Base-by-base conservation (phyloP, 768 basidiomycete genomes). In the Tylopilus sp. region DNA sequence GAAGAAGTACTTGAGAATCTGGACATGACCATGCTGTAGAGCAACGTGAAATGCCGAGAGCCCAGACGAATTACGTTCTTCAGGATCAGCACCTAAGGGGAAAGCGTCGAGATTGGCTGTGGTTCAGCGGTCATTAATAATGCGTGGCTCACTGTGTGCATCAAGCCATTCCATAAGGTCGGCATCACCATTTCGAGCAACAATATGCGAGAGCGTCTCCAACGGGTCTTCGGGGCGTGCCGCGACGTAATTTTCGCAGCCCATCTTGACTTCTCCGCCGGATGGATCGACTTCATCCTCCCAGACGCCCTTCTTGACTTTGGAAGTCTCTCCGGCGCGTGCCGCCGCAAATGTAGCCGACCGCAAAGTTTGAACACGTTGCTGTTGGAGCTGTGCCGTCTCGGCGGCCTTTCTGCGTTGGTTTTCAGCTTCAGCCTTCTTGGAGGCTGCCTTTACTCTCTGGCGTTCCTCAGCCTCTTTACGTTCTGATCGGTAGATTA, bases 161-260 rank as follows among this genome's bases (percentile, higher is more conserved):
- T 85, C 79, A 13, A 91, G 78, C 87, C 87, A 90, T 59, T 79
- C 67, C 9, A 86, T 76, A 48, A 91, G 69, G 21, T 77, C 78
- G 8, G 69, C 58, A 68, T 89, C 78, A 11, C 82, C 84, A 50
- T 75, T 72, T 50, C 65, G 70, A 3, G 79, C 75, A 46, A 81
- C 83, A 52, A 92, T 86, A 60, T 90, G 89, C 49, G 85, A 67
- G 12, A 92, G 72, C 34, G 87, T 87, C 69, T 90, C 83, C 57
- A 73, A 70, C n/a, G 73, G 74, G 68, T 89, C 86, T 52, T 74
- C 60, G 12, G 81, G 80, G 5, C 57, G 55, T 12, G 34, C 56
- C 54, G 75, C 67, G 42, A 82, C 75, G 59, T 82, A 82, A 47
- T 72, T 74, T 41, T 79, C 78, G 58, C 79, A 78, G 21, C 82